Conservation (phyloP, 148 eudicot genomes). For the Dysphania ambrosioides region DNA sequence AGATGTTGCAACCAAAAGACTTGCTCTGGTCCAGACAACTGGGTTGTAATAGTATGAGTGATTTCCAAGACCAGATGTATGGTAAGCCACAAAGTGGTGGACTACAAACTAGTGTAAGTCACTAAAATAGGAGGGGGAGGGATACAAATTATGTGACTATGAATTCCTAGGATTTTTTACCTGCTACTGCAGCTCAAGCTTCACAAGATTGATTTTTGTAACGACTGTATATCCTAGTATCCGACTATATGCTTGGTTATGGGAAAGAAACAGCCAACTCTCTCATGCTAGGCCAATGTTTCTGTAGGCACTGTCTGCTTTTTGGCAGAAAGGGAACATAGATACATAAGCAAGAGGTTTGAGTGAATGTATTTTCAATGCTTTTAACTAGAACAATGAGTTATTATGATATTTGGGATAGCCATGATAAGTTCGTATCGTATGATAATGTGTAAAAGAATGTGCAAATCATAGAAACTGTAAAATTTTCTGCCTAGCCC, state of each 20-base stretch:
- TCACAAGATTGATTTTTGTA: background rate
- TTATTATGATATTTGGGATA: background rate
- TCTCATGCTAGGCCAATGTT: background rate
- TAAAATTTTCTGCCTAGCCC: background rate
- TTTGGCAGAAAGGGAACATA: background rate
- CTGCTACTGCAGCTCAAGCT: background rate
- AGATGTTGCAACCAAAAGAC: background rate
- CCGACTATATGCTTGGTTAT: background rate
- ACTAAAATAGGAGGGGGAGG: background rate
- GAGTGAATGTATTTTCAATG: background rate
- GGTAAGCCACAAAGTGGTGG: background rate
- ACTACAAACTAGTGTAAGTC: background rate
- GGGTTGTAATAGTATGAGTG: background rate
- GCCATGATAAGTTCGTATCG: background rate
- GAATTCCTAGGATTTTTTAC: background rate
- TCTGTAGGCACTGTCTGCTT: background rate
- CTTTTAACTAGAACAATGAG: too few species aligned
- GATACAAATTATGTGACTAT: background rate
- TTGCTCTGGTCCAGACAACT: too few species aligned
- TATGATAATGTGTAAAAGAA: background rate
- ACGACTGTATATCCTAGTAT: too few species aligned
- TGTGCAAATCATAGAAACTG: background rate
- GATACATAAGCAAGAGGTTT: background rate
- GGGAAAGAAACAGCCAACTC: background rate
- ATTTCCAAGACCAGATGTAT: background rate